Evolutionary conservation across 768 basidiomycete species (phyloP), one percentile per base, ranked within the genome.

Genomic region (Termitomyces sp.): DNA sequence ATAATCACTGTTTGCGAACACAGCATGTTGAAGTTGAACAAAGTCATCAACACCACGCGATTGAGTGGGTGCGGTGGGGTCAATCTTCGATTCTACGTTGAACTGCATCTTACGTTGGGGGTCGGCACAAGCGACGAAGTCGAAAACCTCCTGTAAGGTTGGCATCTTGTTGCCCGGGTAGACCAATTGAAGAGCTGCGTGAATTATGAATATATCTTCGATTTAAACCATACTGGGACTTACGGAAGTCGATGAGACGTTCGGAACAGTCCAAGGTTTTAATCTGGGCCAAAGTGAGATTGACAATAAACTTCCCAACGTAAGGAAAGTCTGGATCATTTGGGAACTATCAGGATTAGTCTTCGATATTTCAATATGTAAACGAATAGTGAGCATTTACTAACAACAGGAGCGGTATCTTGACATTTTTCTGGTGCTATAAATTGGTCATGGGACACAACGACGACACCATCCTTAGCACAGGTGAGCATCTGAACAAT

Each of bases 1-100:
- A 66, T 89, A 89, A n/a, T 78, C 75, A 54, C 85, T 88, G 15
- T 69, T 70, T 25, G 68, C 60, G 60, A 90, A 89, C 39, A 78
- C 68, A 11, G 75, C 78, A 61, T 85, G 76, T 61, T 90, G 88
- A 29, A 74, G 77, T 48, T 67, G 68, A 9, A 88, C 87, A 62
- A 89, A 89, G 50, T 81, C 81, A n/a, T 80, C 70, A 16, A 83
- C 82, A 16, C 72, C 66, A 15, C 69, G 71, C 15, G 88, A 88
- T 36, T 73, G 71, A 57, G 80, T 75, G 5, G 80, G 75, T 48
- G 72, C 61, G 16, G 67, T 73, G 5, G 88, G 71, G 57, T 88
- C 78, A 53, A 88, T 78, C 66, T 89, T 90, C 16, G 86, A 88
- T 71, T 92, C 91, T 57, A 93, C 86, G 64, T 91, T 91, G 80